These are phyloP conservation scores for Candida easanensis DNA, from an alignment of 805 yeast species.

Conservation along the genomic window DNA sequence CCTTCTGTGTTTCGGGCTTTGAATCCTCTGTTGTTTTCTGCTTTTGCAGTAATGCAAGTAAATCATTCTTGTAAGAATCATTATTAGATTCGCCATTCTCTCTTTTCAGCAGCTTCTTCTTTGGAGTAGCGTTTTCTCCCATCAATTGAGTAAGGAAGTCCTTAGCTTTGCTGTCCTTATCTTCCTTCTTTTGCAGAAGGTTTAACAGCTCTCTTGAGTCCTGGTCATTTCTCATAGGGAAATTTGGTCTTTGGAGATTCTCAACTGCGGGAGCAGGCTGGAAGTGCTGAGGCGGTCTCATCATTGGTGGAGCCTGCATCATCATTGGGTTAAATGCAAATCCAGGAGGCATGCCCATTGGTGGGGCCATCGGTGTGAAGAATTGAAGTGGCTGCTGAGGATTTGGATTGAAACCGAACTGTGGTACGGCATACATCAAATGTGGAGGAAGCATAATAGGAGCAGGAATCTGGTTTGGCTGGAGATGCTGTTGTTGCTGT, in stretches of 20 bases:
- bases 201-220: constrained; percentile 43
- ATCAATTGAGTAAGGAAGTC: constrained; percentile 16
- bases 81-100: background rate
- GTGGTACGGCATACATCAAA: constrained; percentile 15
- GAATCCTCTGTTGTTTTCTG: constrained; percentile 7
- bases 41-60: constrained; percentile 21
- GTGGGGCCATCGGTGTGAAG: constrained; percentile 22
- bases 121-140: constrained; percentile 1
- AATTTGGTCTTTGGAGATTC: constrained; percentile 36
- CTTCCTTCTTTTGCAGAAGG: constrained; percentile 34
- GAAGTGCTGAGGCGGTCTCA: constrained; percentile 14
- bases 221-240: constrained; percentile 30
- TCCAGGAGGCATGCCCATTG: constrained; percentile 11
- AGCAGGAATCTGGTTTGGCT: constrained; percentile 7
- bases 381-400: constrained; percentile 22
- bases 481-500: constrained; percentile 17
- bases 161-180: constrained; percentile 12
- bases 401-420: constrained; percentile 21
- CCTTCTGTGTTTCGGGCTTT: constrained; percentile 1
- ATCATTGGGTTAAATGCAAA: constrained; percentile 12
- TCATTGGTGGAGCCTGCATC: constrained; percentile 14
- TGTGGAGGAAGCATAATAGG: constrained; percentile 11
- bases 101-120: constrained; percentile 8
- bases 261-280: constrained; percentile 36
- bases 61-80: constrained; percentile 19